phyloP scores from a whole-genome alignment of 2,329 filamentous ascomycete species.

The Arthroderma sp. region DNA sequence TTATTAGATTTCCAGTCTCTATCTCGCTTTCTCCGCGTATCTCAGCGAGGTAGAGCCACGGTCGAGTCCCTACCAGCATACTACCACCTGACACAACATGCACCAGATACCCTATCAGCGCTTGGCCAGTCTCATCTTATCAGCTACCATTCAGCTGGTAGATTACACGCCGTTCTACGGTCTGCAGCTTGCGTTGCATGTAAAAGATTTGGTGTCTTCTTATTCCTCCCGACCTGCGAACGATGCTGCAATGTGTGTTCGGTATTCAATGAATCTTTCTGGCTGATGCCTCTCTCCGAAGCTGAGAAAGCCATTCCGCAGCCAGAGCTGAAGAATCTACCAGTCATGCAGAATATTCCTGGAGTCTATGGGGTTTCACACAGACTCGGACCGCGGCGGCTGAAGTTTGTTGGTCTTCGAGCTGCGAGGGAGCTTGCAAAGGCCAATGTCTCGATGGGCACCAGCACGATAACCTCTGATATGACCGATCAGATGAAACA shows the following conservation, averaged over 20 bases:
- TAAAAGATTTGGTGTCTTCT: slow-evolving; percentile 20
- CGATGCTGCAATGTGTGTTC: slow-evolving; percentile 23
- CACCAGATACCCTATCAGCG: slow-evolving; percentile 20
- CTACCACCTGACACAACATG: slow-evolving; percentile 36
- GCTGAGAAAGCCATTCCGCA: neutral
- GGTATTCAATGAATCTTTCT: neutral
- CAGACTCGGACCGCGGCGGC: neutral
- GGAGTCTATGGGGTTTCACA: neutral
- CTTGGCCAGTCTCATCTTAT: slow-evolving; percentile 19
- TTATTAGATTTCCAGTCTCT: slow-evolving; percentile 18
- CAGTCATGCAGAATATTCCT: slow-evolving; percentile 1
- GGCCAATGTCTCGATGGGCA: no score
- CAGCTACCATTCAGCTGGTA: slow-evolving; percentile 15
- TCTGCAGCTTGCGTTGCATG: slow-evolving; percentile 22
- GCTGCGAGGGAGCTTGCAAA: neutral
- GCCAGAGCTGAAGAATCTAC: neutral
- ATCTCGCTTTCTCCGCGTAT: slow-evolving; percentile 22
- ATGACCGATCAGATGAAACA: neutral
- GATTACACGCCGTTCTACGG: slow-evolving; percentile 17
- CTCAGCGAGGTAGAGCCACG: slow-evolving; percentile 17
- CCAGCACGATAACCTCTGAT: no score
- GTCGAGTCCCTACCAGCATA: slow-evolving; percentile 26
- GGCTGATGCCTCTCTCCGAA: slow-evolving; percentile 1
- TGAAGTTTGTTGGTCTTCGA: neutral
- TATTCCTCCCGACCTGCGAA: slow-evolving; percentile 25